Conservation (phyloP, 768 basidiomycete species). For the Artomyces pyxidatus region DNA sequence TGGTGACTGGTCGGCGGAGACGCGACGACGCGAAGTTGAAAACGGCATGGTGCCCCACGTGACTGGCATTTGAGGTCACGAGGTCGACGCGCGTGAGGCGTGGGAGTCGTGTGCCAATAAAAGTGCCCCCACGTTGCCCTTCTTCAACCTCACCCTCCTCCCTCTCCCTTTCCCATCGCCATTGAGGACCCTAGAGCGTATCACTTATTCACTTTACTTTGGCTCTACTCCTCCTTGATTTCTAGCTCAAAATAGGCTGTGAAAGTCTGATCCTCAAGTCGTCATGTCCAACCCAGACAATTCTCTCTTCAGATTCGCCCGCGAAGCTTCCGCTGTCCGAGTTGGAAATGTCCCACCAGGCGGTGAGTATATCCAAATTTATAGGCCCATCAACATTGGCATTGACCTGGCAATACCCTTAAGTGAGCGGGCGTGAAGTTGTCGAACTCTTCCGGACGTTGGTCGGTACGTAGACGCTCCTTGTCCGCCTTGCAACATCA, state of each 20-base stretch:
- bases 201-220: no score
- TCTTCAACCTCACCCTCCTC: no score
- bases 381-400: background rate
- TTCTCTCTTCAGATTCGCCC: slow-evolving; percentile 8
- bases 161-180: no score
- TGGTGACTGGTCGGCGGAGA: no score
- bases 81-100: no score
- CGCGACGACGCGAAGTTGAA: no score
- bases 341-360: slow-evolving; percentile 12
- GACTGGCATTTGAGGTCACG: no score
- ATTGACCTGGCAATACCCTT: background rate
- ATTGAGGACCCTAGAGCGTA: no score
- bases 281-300: slow-evolving; percentile 1
- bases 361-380: slow-evolving; percentile 5
- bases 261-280: background rate
- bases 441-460: slow-evolving; percentile 48
- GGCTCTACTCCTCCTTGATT: no score
- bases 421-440: slow-evolving; percentile 38
- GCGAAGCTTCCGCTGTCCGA: slow-evolving; percentile 9
- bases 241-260: background rate
- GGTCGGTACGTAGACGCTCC: slow-evolving; percentile 48
- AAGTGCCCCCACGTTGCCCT: no score
- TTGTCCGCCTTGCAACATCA: slow-evolving; percentile 1
- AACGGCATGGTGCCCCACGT: no score
- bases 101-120: no score